Evolutionary conservation across 805 yeast species (phyloP), one percentile per base, ranked within the genome.

Genomic region (Torulaspora gathmanii): DNA sequence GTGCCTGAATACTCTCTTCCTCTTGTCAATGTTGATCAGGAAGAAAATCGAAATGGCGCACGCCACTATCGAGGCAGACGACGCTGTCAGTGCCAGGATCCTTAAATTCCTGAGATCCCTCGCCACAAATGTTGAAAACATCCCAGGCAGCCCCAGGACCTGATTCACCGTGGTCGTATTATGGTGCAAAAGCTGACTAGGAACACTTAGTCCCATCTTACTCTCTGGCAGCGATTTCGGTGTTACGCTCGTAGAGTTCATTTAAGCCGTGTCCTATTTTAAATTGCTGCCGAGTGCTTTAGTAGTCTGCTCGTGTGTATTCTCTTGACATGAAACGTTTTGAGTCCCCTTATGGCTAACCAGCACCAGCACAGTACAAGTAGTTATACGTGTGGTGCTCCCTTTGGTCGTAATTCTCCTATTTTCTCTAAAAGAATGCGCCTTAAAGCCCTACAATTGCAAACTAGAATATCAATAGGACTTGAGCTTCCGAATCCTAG

Each of bases 21-120:
- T 67, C 2, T 81, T 84, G 59, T 83, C 89, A 26, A 83, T 82
- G 44, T 83, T 79, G 3, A 71, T 65, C 45, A 80, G 72, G 47
- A 74, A 65, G 61, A 82, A 86, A 47, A 86, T 69, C 6, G 86
- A 81, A 0, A 72, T 52, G 4, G 82, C 53, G n/a, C 90, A 85
- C 34, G 74, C 63, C 2, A 72, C 40, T 1, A 82, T 64, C 13
- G 85, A 79, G 3, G 68, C 46, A 5, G 74, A 63, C 1, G 83
- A 71, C 0, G 83, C 65, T 0, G 75, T 56, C 6, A 80, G 72
- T 1, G 82, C 72, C 17, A 73, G 53, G 27, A 70, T 63, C 42
- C 78, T 65, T 33, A 69, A 37, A 16, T 49, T 53, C 20, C 43
- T 15, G 8, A 56, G 40, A 38, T 59, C 49, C 2, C 42, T 17